phyloP scores from a whole-genome alignment of 2,329 filamentous ascomycete species.

The Clonostachys sp. region DNA sequence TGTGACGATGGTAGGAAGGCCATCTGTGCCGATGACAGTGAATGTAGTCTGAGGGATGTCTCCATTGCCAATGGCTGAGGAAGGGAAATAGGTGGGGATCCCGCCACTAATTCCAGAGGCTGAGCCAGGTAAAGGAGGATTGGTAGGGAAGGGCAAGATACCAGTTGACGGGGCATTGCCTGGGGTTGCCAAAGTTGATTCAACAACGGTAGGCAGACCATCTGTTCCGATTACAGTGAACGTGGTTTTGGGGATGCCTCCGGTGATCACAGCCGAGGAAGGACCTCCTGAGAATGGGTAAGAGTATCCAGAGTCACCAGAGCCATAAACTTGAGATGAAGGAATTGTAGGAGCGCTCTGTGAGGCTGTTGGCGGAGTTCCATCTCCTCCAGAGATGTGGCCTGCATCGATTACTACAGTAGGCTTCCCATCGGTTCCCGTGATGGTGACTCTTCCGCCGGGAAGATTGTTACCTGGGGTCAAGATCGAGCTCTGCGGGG shows the following conservation, averaged over 20 bases:
- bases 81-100: no score
- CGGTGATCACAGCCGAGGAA: neutral
- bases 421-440: slow-evolving; percentile 2
- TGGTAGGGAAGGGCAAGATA: neutral
- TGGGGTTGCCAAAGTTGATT: neutral
- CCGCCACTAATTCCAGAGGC: neutral
- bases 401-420: neutral
- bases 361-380: no score
- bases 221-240: slow-evolving; percentile 3
- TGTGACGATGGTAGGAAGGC: slow-evolving; percentile 1
- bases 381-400: neutral
- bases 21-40: slow-evolving; percentile 1
- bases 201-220: slow-evolving; percentile 4
- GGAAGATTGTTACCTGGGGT: neutral
- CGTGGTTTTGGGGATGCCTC: neutral
- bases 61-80: no score
- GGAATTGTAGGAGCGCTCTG: no score
- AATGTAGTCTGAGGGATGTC: neutral
- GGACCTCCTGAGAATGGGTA: neutral
- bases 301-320: neutral
- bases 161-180: neutral
- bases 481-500: neutral
- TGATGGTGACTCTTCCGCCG: neutral
- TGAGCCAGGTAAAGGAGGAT: neutral
- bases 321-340: neutral